These are phyloP conservation scores for Setomelanomma holmii DNA, from an alignment of 2,329 filamentous ascomycete genomes.

Conservation along the genomic window DNA sequence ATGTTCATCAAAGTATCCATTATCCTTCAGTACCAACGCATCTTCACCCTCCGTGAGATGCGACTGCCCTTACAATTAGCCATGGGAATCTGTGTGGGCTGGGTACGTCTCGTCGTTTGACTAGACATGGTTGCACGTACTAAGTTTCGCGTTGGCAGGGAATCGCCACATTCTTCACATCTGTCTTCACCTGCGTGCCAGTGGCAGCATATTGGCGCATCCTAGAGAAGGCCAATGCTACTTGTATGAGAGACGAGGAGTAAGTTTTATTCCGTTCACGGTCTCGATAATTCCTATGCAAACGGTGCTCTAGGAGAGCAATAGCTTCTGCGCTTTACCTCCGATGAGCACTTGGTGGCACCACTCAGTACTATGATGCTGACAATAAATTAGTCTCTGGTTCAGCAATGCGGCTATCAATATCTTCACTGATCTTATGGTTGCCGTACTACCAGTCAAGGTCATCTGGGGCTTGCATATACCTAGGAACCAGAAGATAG, in stretches of 20 bases:
- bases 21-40: slow-evolving; percentile 35
- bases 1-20: slow-evolving; percentile 38
- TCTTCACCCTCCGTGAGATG: slow-evolving; percentile 32
- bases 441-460: slow-evolving; percentile 31
- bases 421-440: slow-evolving; percentile 32
- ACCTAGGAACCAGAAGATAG: slow-evolving; percentile 26
- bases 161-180: slow-evolving; percentile 14
- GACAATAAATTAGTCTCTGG: slow-evolving; percentile 18
- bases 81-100: slow-evolving; percentile 26
- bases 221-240: slow-evolving; percentile 18
- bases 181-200: slow-evolving; percentile 29
- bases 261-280: slow-evolving; percentile 10
- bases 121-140: neutral
- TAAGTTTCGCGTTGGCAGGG: slow-evolving; percentile 3
- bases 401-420: slow-evolving; percentile 31
- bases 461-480: slow-evolving; percentile 35
- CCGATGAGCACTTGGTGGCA: neutral
- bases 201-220: slow-evolving; percentile 31
- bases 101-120: neutral
- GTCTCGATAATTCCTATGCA: neutral
- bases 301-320: too few relatives aligned
- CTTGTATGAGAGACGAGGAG: slow-evolving; percentile 22
- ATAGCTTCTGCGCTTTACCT: too few relatives aligned
- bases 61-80: slow-evolving; percentile 30
- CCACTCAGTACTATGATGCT: neutral